Base-by-base conservation (phyloP, 306 rosid genomes). In the Parietaria judaica region DNA sequence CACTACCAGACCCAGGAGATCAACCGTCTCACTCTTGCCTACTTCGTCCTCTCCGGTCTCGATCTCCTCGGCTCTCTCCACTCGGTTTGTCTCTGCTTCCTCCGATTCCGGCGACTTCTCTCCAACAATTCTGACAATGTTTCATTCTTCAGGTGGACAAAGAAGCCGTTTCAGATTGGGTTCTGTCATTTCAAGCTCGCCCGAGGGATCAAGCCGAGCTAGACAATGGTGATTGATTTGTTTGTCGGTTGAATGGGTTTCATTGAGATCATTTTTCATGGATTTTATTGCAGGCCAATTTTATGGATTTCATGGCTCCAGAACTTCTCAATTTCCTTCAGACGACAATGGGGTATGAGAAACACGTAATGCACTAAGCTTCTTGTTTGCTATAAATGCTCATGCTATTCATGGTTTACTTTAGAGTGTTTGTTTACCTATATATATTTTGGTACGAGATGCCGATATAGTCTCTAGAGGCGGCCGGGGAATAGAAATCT, bases 21-120 rank as follows among this genome's bases (percentile, higher is more conserved):
- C 76, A 94, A 86, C 65, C 94, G 83, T 61, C 90, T 88, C 76
- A 94, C 99, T 52, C 89, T 88, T 60, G 97, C 99, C 60, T 84
- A 82, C 89, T 94, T 94, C 11, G 80, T 86, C 56, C 72, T 94
- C 82, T 82, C 95, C 56, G 83, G 90, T 60, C 85, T 94, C 36
- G 85, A 88, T 69, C 80, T 94, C 61, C 90, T 86, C 68, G 72
- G 64, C 47, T 47, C 86, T 48, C 79, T 85, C 56, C 75, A 77
- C 57, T 60, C 61, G n/a, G 95, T 87, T 23, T 23, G 31, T 23
- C 31, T 23, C 31, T 23, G 31, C 31, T 23, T 23, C 31, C 31
- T 23, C 31, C 31, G 31, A 23, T 2, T 23, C 31, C 31, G 31
- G 31, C 31, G 31, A 23, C 31, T 23, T 23, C 31, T 23, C 1